Evolutionary conservation across 2,329 filamentous ascomycete species (phyloP), one percentile per base, ranked within the genome.

Genomic region (Botryosphaeria agaves): DNA sequence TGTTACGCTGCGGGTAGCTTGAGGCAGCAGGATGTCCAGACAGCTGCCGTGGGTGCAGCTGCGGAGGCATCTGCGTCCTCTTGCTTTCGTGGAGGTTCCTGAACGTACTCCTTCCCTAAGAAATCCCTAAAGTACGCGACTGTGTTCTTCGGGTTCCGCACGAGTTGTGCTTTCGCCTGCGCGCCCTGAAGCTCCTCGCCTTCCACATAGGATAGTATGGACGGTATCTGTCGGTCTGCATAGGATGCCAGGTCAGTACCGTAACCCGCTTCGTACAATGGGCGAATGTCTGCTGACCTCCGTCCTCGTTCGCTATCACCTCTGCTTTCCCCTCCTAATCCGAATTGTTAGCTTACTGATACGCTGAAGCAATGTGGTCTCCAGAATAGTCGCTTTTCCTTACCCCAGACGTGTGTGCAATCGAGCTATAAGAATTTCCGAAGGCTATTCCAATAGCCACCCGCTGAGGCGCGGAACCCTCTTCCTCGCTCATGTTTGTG

Each of bases 281-380:
- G 7, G 4, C 15, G 3, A 11, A 4, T 23, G 7, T 20, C 18
- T 28, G 7, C 72, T 49, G 54, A 84, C 82, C 82, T 66, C 89
- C 89, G 52, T 95, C 89, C 64, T 95, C 89, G 61, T 98, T 95
- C 50, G 89, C 89, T 61, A 98, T 95, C 40, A 98, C 87, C 55
- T 94, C 83, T 40, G 84, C 77, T 66, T 91, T 92, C 58, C 91
- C 87, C 49, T 95, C 87, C 66, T 70, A 39, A n/a, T 37, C 38
- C 7, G 38, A 12, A 32, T 12, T 16, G 18, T 35, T 18, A 35
- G 33, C 30, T n/a, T 23, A 27, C 26, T n/a, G n/a, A n/a, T n/a
- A n/a, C n/a, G n/a, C n/a, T n/a, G n/a, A n/a, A n/a, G n/a, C n/a
- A n/a, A n/a, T n/a, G n/a, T n/a, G n/a, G n/a, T n/a, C n/a, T n/a